These are phyloP conservation scores for Lactarius vividus DNA, from an alignment of 768 basidiomycete genomes.

Conservation along the genomic window DNA sequence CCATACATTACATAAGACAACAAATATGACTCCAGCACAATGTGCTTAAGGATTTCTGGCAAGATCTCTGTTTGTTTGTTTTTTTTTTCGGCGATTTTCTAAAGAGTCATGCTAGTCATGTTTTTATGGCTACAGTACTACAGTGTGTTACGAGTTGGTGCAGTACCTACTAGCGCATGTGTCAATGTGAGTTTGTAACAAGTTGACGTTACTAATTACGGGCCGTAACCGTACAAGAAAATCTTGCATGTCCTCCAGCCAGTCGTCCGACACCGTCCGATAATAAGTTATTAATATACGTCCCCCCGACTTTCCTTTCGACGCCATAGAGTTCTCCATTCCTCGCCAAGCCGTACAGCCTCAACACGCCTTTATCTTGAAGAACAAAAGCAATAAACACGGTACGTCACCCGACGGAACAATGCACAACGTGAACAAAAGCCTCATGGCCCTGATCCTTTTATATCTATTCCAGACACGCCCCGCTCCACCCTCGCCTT, in stretches of 20 bases:
- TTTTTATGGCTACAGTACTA: too few relatives aligned
- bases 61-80: too few relatives aligned
- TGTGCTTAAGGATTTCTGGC: too few relatives aligned
- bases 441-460: constrained; percentile 15
- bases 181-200: too few relatives aligned
- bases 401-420: constrained; percentile 24
- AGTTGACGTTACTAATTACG: not conserved
- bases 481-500: constrained; percentile 4
- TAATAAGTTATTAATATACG: not conserved
- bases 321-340: constrained; percentile 5
- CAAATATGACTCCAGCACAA: too few relatives aligned
- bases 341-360: not conserved
- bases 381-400: constrained; percentile 19
- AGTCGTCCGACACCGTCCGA: not conserved
- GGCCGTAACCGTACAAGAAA: not conserved
- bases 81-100: too few relatives aligned
- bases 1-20: not conserved
- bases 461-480: constrained; percentile 22
- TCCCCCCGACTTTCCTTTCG: not conserved
- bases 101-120: too few relatives aligned
- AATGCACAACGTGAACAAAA: constrained; percentile 27
- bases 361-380: constrained; percentile 9
- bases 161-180: too few relatives aligned
- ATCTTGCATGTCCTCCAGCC: too few relatives aligned
- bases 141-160: too few relatives aligned